Evolutionary conservation across 2,329 filamentous ascomycete species (phyloP).

Genomic region (Hirsutella rhossiliensis): DNA sequence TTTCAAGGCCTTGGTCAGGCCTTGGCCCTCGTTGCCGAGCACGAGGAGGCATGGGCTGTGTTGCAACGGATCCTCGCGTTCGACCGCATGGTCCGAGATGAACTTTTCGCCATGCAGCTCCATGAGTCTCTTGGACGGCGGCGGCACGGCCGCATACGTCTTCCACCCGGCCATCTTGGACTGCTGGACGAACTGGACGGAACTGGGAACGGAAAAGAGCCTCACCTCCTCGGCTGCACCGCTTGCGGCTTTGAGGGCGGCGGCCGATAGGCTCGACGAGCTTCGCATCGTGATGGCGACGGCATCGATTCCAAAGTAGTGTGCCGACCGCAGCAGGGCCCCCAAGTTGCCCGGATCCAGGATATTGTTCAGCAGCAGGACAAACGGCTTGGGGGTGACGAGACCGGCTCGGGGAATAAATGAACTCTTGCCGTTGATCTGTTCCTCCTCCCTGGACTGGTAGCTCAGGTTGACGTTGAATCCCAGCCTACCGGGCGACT

Average conservation of each 20-base stretch:
- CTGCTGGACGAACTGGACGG: slow-evolving; percentile 55
- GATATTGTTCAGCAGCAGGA: slow-evolving; percentile 65
- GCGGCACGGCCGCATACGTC: slow-evolving; percentile 63
- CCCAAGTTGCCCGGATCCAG: slow-evolving; percentile 85
- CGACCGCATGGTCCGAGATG: slow-evolving; percentile 36
- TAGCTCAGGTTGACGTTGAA: slow-evolving; percentile 50
- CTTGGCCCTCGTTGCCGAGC: slow-evolving; percentile 71
- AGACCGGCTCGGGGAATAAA: slow-evolving; percentile 27
- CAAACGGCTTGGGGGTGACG: slow-evolving; percentile 45
- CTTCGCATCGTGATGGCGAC: slow-evolving; percentile 64
- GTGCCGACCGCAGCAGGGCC: slow-evolving; percentile 75
- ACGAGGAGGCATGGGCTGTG: slow-evolving; percentile 64
- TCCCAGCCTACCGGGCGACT: slow-evolving; percentile 29
- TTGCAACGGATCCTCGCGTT: slow-evolving; percentile 38
- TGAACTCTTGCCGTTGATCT: slow-evolving; percentile 55
- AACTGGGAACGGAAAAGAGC: slow-evolving; percentile 56
- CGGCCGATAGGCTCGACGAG: slow-evolving; percentile 61
- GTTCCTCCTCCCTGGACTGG: slow-evolving; percentile 63
- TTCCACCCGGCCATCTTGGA: slow-evolving; percentile 67
- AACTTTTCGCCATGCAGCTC: slow-evolving; percentile 27
- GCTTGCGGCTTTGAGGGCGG: slow-evolving; percentile 76
- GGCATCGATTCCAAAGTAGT: slow-evolving; percentile 82
- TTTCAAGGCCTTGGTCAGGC: slow-evolving; percentile 52
- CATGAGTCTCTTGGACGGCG: slow-evolving; percentile 21
- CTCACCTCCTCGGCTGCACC: slow-evolving; percentile 75